Percentiles rank a stretch among this genome's conserved stretches.
These are phyloP conservation scores for Endotrypanum monterogeii DNA, from an alignment of 208 protist genomes.

Conservation along the genomic window DNA sequence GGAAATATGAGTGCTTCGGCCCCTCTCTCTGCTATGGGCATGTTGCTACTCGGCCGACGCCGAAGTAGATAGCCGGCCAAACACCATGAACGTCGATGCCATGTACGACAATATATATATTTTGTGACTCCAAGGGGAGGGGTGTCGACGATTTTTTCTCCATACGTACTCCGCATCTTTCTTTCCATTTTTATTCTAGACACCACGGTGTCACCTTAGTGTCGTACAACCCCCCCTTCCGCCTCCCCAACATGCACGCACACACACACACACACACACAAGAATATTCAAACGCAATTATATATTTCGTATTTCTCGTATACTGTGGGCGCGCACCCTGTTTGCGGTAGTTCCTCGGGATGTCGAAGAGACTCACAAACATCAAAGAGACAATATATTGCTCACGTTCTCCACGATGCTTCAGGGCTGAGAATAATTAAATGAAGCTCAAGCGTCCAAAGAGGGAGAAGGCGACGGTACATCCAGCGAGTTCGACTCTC, in stretches of 20 bases:
- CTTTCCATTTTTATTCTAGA: too few species aligned
- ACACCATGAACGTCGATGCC: too few species aligned
- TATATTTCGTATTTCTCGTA: not conserved
- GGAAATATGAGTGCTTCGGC: too few species aligned
- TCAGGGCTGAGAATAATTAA: not conserved
- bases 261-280: not conserved
- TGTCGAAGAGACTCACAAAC: not conserved
- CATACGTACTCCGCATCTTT: too few species aligned
- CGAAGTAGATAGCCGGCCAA: too few species aligned
- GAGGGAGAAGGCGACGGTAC: not conserved
- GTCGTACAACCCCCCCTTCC: not conserved
- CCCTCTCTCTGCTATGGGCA: too few species aligned
- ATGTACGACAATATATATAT: too few species aligned
- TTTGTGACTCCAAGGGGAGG: too few species aligned
- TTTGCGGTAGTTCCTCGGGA: not conserved
- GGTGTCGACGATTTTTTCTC: too few species aligned
- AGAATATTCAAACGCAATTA: not conserved
- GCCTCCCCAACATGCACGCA: not conserved
- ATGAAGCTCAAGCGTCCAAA: not conserved
- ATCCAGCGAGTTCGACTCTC: not conserved
- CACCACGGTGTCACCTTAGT: too few species aligned
- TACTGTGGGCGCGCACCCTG: not conserved
- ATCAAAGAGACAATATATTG: not conserved
- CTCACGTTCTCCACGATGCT: not conserved
- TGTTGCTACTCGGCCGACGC: too few species aligned